Conservation (phyloP, 306 rosid genomes). For the Canavalia gladiata region DNA sequence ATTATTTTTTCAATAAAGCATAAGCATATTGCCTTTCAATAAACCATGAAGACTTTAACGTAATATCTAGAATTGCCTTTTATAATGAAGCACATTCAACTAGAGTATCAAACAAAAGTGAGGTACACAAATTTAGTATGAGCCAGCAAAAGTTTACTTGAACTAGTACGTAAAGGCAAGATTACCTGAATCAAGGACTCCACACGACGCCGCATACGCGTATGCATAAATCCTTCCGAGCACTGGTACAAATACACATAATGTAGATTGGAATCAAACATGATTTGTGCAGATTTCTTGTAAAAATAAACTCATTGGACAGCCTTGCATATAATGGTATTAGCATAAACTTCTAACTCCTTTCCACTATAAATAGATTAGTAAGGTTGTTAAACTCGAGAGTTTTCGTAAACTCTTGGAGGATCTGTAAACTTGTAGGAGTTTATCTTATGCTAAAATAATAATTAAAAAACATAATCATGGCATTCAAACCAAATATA, state of each 20-base stretch:
- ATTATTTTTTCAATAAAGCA: not conserved
- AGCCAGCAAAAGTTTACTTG: conserved; percentile 29
- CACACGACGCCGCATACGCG: conserved; percentile 99
- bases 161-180: conserved; percentile 44
- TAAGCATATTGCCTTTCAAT: not conserved
- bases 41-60: too few relatives aligned
- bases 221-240: conserved; percentile 98
- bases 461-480: too few relatives aligned
- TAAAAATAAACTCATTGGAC: conserved; percentile 22
- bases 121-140: not conserved
- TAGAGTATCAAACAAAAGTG: conserved; percentile 7
- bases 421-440: too few relatives aligned
- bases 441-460: too few relatives aligned
- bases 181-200: conserved; percentile 91
- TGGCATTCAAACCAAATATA: too few relatives aligned
- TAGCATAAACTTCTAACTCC: conserved; percentile 40
- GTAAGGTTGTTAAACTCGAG: too few relatives aligned
- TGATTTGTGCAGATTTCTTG: conserved; percentile 14
- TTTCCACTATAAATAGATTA: not conserved
- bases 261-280: conserved; percentile 37
- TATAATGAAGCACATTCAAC: conserved; percentile 19
- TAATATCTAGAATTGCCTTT: not conserved
- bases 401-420: too few relatives aligned
- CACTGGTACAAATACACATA: conserved; percentile 65
- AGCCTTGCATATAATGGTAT: conserved; percentile 10